Base-by-base conservation (phyloP, 1,139 yeast species). In the Saccharomyces pastorianus region DNA sequence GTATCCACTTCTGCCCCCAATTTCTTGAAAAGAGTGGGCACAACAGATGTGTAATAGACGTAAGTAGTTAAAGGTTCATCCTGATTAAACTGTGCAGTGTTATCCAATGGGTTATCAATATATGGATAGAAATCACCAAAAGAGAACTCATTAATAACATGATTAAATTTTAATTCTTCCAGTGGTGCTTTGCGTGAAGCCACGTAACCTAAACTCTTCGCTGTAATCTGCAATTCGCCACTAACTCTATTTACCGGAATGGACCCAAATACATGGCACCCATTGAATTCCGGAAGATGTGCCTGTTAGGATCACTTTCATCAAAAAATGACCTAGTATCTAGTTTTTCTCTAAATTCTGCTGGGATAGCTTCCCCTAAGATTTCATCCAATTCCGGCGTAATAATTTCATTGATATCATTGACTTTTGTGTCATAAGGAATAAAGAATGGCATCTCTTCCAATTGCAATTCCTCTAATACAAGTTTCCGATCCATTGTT, bases 51-150 rank as follows among this genome's bases (percentile, higher is more conserved):
- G 63, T 78, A 82, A 68, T 93, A 93, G 55, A 80, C 81, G 69
- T 76, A 85, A 1, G 74, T 72, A 56, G 74, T 81, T 42, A 73
- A 65, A 50, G 58, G 73, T 17, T 73, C 68, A 3, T 76, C 76
- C 2, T 69, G 67, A 1, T 89, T 79, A 27, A 73, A 67, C 62
- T 82, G 81, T 1, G 82, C 87, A 0, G 90, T 82, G 55, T 77
- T 79, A 67, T 93, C 99, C 60, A 95, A 76, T 6, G 97, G 96
- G 65, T 93, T 93, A 61, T 85, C 78, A 58, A 91, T 78, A 62
- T 81, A 85, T 2, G 99, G 98, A 66, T 82, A 90, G 70, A 86
- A 90, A 38, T 83, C 88, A 23, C 99, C 99, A 71, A 84, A 93
- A 8, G 97, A 90, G 59, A 90, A 81, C 69, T 93, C 98, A 58